Conservation (phyloP, 257 asterid genomes). For the Gentiana dahurica region DNA sequence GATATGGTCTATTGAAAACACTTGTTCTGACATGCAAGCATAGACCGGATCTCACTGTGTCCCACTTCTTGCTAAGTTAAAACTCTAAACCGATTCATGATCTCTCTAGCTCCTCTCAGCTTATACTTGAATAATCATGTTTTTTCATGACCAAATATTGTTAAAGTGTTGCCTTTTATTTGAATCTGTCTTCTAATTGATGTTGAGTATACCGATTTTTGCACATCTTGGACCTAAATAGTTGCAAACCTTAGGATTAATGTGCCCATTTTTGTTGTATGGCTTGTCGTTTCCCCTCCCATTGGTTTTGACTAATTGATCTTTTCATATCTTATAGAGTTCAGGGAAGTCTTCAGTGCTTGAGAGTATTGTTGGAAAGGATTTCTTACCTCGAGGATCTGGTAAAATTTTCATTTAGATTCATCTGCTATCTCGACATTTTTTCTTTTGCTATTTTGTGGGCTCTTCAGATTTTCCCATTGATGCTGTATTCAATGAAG, state of each 20-base stretch:
- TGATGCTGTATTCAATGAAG: background rate
- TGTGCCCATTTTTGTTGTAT: background rate
- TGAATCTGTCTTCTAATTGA: too few species aligned
- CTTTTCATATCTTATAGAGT: conserved; percentile 40
- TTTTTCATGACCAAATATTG: too few species aligned
- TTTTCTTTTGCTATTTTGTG: background rate
- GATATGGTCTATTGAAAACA: too few species aligned
- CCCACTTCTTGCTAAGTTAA: too few species aligned
- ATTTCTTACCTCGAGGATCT: conserved; percentile 98
- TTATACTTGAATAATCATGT: too few species aligned
- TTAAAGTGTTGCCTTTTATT: too few species aligned
- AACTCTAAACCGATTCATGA: too few species aligned
- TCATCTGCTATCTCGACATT: background rate
- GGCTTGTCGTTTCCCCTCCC: background rate
- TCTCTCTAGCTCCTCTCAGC: too few species aligned
- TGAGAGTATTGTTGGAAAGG: conserved; percentile 95
- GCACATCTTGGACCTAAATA: too few species aligned
- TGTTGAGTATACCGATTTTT: too few species aligned
- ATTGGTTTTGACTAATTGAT: background rate
- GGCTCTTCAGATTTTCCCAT: background rate
- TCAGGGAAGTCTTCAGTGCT: conserved; percentile 98
- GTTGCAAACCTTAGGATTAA: background rate
- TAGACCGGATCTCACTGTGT: too few species aligned
- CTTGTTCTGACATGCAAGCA: too few species aligned
- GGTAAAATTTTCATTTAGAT: conserved; percentile 33